Evolutionary conservation across 2,329 filamentous ascomycete genomes (phyloP), one percentile per base, ranked within the genome.

Genomic region (Cordyceps cateniannulata): DNA sequence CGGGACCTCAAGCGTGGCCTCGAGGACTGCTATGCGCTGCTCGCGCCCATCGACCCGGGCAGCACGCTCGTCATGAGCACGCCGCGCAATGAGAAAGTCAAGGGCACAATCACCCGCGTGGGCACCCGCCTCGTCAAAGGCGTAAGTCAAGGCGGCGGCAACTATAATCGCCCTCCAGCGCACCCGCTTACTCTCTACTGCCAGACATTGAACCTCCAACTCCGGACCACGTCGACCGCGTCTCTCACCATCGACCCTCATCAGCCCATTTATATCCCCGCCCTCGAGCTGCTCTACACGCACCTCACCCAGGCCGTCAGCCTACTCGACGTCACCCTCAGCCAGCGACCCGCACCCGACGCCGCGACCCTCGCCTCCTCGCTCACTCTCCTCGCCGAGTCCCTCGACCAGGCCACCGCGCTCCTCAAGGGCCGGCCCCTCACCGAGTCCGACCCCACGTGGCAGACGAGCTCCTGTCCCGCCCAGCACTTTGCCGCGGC

Each of bases 51-150:
- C 64, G 91, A 96, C 70, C 87, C 88, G 1, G 92, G 92, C 9
- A 93, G 88, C 67, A 99, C 93, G 1, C 84, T 99, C 29, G 93
- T 95, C 32, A 82, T 99, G 66, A 95, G 90, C 63, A 96, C 93
- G 16, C 83, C 89, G 60, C 85, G 93, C 60, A 93, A 91, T 60
- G 95, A 99, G 77, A 86, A 84, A 66, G 86, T 98, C 64, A 99
- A 99, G 74, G 95, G 95, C 20, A 90, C 91, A 68, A 85, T 98
- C 63, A 98, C 93, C 1, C 85, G 95, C 59, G 85, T 96, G 40
- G 95, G 95, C 44, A 91, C 91, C n/a, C 86, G 89, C 56, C 88
- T 99, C 65, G 88, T 96, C 64, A 96, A 96, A 73, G 93, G 92
- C 66, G 90, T 93, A 79, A 67, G 87, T 81, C 63, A 45, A 35